Percentiles rank a stretch among this genome's conserved stretches.
Evolutionary conservation across 1,139 yeast genomes (phyloP).

Genomic region (Taphrina deformans): DNA sequence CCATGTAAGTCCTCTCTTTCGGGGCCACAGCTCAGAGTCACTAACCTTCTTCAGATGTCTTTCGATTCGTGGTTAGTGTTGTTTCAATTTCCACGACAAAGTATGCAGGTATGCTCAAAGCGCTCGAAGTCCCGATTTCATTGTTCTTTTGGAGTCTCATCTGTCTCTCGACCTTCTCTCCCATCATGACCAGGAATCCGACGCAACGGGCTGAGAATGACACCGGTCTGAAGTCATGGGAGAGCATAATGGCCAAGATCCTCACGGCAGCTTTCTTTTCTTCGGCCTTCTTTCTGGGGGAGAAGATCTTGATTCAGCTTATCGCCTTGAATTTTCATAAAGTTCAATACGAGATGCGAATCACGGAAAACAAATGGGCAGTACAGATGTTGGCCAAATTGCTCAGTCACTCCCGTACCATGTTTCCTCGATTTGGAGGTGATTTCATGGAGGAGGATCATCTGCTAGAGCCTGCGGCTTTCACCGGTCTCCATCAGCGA

Average conservation of each 20-base stretch:
- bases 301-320: constrained; percentile 47
- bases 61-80: constrained; percentile 44
- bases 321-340: constrained; percentile 50
- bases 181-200: constrained; percentile 47
- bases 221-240: constrained; percentile 45
- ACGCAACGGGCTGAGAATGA: constrained; percentile 39
- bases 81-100: constrained; percentile 46
- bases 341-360: constrained; percentile 48
- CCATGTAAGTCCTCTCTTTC: constrained; percentile 40
- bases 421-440: constrained; percentile 47
- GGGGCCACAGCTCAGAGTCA: neutral
- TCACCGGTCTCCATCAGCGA: constrained; percentile 6
- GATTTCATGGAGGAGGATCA: constrained; percentile 48
- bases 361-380: constrained; percentile 47
- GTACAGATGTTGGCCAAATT: constrained; percentile 44
- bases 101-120: constrained; percentile 45
- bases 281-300: constrained; percentile 47
- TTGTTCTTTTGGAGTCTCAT: constrained; percentile 39
- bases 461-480: constrained; percentile 31
- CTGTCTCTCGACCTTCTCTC: constrained; percentile 45
- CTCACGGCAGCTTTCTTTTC: constrained; percentile 48
- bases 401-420: constrained; percentile 46
- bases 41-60: constrained; percentile 10
- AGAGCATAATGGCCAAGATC: constrained; percentile 45
- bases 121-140: constrained; percentile 47